Evolutionary conservation across 2,329 filamentous ascomycete species (phyloP).

Genomic region (Pestalotiopsis sp.): DNA sequence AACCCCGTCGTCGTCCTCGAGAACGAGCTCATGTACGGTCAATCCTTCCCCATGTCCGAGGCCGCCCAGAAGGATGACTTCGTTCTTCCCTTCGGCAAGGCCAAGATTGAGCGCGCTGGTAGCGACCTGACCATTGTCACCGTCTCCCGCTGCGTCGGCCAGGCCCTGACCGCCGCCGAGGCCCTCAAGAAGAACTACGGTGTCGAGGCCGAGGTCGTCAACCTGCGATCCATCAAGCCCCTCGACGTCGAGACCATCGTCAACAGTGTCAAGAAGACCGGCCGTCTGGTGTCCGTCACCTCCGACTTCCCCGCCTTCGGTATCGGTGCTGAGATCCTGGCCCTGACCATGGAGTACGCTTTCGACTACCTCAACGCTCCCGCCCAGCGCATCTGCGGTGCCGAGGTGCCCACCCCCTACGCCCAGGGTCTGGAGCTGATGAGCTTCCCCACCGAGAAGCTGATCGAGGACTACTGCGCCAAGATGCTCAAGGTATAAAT

Average conservation of each 20-base stretch:
- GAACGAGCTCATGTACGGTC: conserved; percentile 91
- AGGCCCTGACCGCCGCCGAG: conserved; percentile 86
- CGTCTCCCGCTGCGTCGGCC: conserved; percentile 92
- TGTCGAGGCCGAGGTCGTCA: conserved; percentile 94
- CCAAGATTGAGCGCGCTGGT: conserved; percentile 95
- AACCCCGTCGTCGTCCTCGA: conserved; percentile 94
- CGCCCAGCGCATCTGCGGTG: conserved; percentile 91
- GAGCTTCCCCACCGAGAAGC: conserved; percentile 86
- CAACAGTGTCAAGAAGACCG: conserved; percentile 98
- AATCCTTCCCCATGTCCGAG: conserved; percentile 95
- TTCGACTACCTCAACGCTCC: conserved; percentile 98
- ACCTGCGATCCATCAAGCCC: conserved; percentile 96
- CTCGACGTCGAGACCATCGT: conserved; percentile 94
- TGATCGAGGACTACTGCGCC: conserved; percentile 86
- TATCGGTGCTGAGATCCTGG: conserved; percentile 89
- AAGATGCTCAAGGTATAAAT: conserved; percentile 70
- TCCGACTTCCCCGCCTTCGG: conserved; percentile 96
- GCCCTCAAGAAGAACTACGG: conserved; percentile 95
- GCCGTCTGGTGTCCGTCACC: conserved; percentile 87
- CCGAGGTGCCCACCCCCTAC: conserved; percentile 96
- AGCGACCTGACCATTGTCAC: conserved; percentile 97
- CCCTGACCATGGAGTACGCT: conserved; percentile 93
- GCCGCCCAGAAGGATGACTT: conserved; percentile 96
- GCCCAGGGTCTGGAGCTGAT: conserved; percentile 91
- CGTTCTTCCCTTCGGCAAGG: conserved; percentile 96